A percentile compares a stretch with the other conserved stretches of the same genome.
Evolutionary conservation across 1,284 basidiomycete species (phyloP).

Genomic region (Rhodotorula sp.): DNA sequence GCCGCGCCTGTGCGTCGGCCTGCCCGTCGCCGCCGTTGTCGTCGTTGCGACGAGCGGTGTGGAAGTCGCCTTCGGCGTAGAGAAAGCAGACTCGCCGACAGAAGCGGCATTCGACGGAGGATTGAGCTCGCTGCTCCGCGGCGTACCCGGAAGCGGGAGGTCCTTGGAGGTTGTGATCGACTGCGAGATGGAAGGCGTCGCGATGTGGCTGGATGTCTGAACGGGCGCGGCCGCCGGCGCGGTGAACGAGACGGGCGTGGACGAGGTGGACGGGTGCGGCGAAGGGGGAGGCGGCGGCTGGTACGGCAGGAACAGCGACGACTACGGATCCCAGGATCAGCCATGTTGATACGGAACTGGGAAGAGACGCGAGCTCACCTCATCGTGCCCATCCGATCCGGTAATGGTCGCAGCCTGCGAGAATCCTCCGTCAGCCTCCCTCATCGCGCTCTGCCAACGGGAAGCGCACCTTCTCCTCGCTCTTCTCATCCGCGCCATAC

Average conservation of each 20-base stretch:
- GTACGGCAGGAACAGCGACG: neutral
- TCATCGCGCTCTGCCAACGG: fast-evolving
- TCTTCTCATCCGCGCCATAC: neutral
- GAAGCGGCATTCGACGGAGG: neutral
- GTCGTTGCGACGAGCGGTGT: neutral
- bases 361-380: neutral
- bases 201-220: neutral
- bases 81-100: neutral
- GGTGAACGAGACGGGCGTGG: neutral
- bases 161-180: neutral
- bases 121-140: neutral
- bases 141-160: neutral
- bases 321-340: too few species aligned
- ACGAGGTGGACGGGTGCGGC: neutral
- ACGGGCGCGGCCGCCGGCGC: neutral
- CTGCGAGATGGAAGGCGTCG: neutral
- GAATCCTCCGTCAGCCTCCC: neutral
- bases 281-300: neutral
- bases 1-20: neutral
- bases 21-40: too few species aligned
- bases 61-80: neutral
- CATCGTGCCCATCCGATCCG: too few species aligned
- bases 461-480: neutral
- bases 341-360: too few species aligned
- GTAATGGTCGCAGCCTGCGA: too few species aligned